phyloP scores from a whole-genome alignment of 2,329 filamentous ascomycete genomes.

The Colletotrichum spaethianum region DNA sequence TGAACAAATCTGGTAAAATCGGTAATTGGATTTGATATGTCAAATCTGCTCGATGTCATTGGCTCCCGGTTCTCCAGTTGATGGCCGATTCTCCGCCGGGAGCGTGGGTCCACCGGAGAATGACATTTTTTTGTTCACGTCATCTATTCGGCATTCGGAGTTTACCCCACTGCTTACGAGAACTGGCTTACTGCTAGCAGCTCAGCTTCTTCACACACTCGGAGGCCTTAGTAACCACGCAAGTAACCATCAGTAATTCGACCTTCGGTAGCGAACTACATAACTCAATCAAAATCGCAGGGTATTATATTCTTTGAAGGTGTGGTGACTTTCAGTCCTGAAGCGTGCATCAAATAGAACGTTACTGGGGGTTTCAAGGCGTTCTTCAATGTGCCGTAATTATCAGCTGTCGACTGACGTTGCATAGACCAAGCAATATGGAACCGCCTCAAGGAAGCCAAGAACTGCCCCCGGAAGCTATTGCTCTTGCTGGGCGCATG shows the following conservation, averaged over 20 bases:
- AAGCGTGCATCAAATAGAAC: not conserved
- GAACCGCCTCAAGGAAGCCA: not conserved
- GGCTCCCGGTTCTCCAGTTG: not conserved
- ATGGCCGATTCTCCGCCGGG: slow-evolving; percentile 1
- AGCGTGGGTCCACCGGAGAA: slow-evolving; percentile 12
- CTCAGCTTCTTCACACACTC: not conserved
- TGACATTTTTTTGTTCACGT: slow-evolving; percentile 13
- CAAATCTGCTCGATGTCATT: slow-evolving; percentile 19
- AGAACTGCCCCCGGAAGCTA: slow-evolving; percentile 72
- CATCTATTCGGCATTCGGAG: slow-evolving; percentile 9
- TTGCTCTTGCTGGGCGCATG: slow-evolving; percentile 76
- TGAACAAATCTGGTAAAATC: not conserved
- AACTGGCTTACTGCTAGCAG: not conserved
- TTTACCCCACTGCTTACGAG: slow-evolving; percentile 8
- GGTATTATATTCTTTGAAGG: not conserved
- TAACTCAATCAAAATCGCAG: not conserved
- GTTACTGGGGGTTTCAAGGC: not conserved
- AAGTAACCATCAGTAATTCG: not conserved
- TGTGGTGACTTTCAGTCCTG: not conserved
- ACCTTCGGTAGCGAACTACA: not conserved
- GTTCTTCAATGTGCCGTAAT: no score
- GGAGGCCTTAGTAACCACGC: not conserved
- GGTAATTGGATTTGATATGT: not conserved
- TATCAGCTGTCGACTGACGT: not conserved
- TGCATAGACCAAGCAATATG: not conserved